Evolutionary conservation across 2,329 filamentous ascomycete species (phyloP).

Genomic region (Pyricularia grisea): DNA sequence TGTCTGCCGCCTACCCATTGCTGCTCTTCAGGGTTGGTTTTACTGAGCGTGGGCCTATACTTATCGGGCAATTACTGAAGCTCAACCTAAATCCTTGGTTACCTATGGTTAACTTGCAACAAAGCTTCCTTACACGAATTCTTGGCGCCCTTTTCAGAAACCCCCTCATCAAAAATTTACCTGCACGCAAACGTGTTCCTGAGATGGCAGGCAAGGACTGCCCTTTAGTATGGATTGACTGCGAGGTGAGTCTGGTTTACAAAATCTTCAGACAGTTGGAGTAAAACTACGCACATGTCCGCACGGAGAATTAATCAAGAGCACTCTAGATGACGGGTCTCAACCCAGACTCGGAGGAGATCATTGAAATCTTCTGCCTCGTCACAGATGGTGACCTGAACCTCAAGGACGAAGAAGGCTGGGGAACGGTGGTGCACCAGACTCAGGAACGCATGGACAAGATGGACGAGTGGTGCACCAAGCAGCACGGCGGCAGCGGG

Average conservation of each 20-base stretch:
- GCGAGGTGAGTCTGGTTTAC: constrained; percentile 29
- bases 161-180: background rate
- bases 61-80: too few relatives aligned
- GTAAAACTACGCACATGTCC: background rate
- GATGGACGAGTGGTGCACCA: constrained; percentile 86
- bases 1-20: too few relatives aligned
- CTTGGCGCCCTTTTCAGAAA: background rate
- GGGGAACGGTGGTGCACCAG: constrained; percentile 72
- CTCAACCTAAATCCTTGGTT: too few relatives aligned
- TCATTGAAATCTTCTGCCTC: constrained; percentile 88
- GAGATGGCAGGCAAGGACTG: constrained; percentile 26
- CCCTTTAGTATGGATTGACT: constrained; percentile 80
- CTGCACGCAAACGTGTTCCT: background rate
- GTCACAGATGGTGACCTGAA: constrained; percentile 75
- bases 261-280: background rate
- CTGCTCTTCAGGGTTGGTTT: too few relatives aligned
- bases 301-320: background rate
- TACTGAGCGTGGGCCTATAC: too few relatives aligned
- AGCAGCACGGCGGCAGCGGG: constrained; percentile 71
- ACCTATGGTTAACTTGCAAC: background rate
- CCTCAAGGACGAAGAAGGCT: constrained; percentile 66
- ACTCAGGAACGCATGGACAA: constrained; percentile 56
- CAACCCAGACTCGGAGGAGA: constrained; percentile 67
- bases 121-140: background rate
- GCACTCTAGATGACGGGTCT: constrained; percentile 79